Conservation (phyloP, 257 asterid genomes). For the Ehretia macrophylla region DNA sequence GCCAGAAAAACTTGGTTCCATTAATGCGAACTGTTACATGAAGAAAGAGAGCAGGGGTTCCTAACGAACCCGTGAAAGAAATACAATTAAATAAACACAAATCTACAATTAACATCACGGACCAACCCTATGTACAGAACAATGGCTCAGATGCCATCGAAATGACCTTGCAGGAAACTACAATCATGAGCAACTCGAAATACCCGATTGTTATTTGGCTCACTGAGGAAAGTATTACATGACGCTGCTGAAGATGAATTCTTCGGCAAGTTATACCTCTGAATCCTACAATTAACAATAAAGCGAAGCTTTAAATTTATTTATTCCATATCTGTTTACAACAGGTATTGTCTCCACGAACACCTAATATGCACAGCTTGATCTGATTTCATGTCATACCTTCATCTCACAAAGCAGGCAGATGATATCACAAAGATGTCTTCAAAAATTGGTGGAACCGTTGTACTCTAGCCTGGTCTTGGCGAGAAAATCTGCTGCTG, state of each 20-base stretch:
- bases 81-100: no score
- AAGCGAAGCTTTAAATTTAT: neutral
- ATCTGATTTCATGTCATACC: no score
- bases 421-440: conserved; percentile 22
- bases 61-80: conserved; percentile 19
- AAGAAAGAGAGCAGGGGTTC: conserved; percentile 23
- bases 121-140: conserved; percentile 52
- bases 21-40: conserved; percentile 17
- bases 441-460: conserved; percentile 47
- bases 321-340: neutral
- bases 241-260: conserved; percentile 26
- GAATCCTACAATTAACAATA: conserved; percentile 7
- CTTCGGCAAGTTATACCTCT: conserved; percentile 10
- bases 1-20: conserved; percentile 23
- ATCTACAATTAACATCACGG: conserved; percentile 34
- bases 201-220: conserved; percentile 24
- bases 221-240: conserved; percentile 18
- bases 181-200: conserved; percentile 23
- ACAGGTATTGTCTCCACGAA: neutral
- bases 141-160: conserved; percentile 30
- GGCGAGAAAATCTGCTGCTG: conserved; percentile 21
- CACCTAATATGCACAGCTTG: neutral
- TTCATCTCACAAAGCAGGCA: no score
- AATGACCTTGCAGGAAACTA: conserved; percentile 25
- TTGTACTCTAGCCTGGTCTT: conserved; percentile 41